Evolutionary conservation across 768 basidiomycete genomes (phyloP), one percentile per base, ranked within the genome.

Genomic region (Naganishia kalamii): DNA sequence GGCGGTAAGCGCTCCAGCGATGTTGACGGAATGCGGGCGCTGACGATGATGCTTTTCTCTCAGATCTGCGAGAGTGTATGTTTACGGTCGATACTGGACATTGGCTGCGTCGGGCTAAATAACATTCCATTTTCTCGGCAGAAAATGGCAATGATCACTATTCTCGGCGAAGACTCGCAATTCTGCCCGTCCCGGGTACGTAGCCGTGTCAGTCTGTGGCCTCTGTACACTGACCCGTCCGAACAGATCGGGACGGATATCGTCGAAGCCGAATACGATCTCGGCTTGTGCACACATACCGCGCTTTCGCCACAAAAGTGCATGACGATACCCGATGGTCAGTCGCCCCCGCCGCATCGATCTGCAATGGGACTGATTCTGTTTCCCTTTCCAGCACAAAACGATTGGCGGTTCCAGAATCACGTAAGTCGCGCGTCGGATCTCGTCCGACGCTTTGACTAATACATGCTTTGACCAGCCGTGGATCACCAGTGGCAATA

Each of bases 391-490:
- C 7, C 32, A 57, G 54, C 54, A 23, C 37, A 49, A 17, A 59
- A 69, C 7, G 76, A 77, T 61, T 77, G 76, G 76, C 63, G 76
- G 6, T 77, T 77, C 60, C 47, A 61, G 11, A 69, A 70, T 23
- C 74, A 74, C 62, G 73, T 74, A 3, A 51, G 72, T 15, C 68
- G 71, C 6, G 32, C 15, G 63, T 65, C 17, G 68, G 69, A 13
- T 27, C 27, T n/a, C 71, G 68, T 10, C 65, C 65, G 2, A 3
- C 10, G 27, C 50, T n/a, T 30, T 13, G 15, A 23, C 54, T 57
- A n/a, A 44, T 40, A 37, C 54, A 7, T 25, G n/a, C 27, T 23
- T 2, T 23, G 33, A 33, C 3, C 30, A 57, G 54, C 35, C 54
- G n/a, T 35, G 54, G 21, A 40, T 57, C 11, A 27, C 37, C 13